These are phyloP conservation scores for Nicotiana paniculata DNA, from an alignment of 257 asterid species.

Conservation along the genomic window DNA sequence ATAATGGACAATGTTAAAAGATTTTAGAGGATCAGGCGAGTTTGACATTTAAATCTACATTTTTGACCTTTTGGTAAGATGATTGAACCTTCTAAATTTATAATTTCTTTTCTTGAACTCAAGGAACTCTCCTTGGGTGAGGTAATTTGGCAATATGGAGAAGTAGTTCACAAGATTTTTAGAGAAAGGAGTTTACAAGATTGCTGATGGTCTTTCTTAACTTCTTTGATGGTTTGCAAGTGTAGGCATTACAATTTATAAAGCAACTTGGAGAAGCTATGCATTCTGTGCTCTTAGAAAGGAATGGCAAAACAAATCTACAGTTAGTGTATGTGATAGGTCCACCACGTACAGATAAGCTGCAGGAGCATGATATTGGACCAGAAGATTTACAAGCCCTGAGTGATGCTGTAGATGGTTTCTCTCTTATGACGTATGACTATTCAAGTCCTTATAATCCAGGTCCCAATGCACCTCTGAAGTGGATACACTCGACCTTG, in stretches of 20 bases:
- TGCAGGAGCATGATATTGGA: slow-evolving; percentile 74
- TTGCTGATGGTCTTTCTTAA: slow-evolving; percentile 9
- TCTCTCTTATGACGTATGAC: slow-evolving; percentile 95
- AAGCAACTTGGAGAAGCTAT: slow-evolving; percentile 82
- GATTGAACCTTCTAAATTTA: not conserved
- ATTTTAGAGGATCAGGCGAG: too few species aligned
- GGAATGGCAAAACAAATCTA: slow-evolving; percentile 29
- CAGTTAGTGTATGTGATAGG: slow-evolving; percentile 80
- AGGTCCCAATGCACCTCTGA: slow-evolving; percentile 94
- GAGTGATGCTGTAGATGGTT: slow-evolving; percentile 66
- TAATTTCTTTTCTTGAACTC: not conserved
- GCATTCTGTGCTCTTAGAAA: slow-evolving; percentile 47
- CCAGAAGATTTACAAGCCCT: slow-evolving; percentile 64
- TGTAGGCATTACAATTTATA: slow-evolving; percentile 71
- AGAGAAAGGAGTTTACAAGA: not conserved
- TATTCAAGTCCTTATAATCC: slow-evolving; percentile 93
- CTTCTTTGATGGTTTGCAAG: slow-evolving; percentile 17
- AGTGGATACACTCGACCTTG: slow-evolving; percentile 71
- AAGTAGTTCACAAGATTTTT: not conserved
- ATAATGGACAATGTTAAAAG: too few species aligned
- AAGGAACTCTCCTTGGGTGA: not conserved
- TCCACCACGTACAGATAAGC: slow-evolving; percentile 66
- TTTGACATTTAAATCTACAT: too few species aligned
- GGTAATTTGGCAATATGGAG: not conserved
- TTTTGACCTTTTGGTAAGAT: not conserved